These are phyloP conservation scores for Trametes punicea DNA, from an alignment of 768 basidiomycete species.

Conservation along the genomic window DNA sequence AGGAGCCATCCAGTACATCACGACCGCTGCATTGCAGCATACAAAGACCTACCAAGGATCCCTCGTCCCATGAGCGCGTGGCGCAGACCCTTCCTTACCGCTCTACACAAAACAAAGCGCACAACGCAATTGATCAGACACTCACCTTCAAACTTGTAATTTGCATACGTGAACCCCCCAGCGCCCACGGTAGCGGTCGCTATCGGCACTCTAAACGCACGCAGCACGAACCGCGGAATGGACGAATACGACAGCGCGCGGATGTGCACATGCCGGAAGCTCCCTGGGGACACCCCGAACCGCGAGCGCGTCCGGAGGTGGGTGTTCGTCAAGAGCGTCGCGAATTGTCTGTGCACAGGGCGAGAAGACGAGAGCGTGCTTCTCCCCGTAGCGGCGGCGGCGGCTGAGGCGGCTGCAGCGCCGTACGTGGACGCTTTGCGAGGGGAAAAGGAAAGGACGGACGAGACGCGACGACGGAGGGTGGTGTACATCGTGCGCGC, in stretches of 20 bases:
- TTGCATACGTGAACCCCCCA: constrained; percentile 89
- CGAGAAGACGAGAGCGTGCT: constrained; percentile 33
- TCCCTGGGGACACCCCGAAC: constrained; percentile 39
- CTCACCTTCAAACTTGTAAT: constrained; percentile 94
- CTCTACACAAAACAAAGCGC: background rate
- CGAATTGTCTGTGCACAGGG: constrained; percentile 55
- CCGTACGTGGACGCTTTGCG: constrained; percentile 18
- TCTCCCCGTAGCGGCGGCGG: constrained; percentile 33
- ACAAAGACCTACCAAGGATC: too few species aligned
- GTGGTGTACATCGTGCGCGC: constrained; percentile 41
- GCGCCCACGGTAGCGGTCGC: constrained; percentile 89
- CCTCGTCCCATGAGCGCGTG: too few species aligned
- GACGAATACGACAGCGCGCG: constrained; percentile 83
- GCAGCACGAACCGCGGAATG: constrained; percentile 82
- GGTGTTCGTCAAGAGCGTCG: constrained; percentile 53
- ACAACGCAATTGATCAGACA: constrained; percentile 1
- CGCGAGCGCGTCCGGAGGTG: constrained; percentile 43
- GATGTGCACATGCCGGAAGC: constrained; percentile 63
- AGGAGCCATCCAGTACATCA: too few species aligned
- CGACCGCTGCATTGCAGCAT: too few species aligned
- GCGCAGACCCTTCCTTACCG: background rate
- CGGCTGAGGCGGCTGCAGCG: background rate
- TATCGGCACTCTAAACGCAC: constrained; percentile 85
- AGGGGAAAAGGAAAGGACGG: constrained; percentile 24
- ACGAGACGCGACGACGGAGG: constrained; percentile 38